Evolutionary conservation across 192 early-diverging fungal genomes (phyloP).

Genomic region (Coemansia sp.): DNA sequence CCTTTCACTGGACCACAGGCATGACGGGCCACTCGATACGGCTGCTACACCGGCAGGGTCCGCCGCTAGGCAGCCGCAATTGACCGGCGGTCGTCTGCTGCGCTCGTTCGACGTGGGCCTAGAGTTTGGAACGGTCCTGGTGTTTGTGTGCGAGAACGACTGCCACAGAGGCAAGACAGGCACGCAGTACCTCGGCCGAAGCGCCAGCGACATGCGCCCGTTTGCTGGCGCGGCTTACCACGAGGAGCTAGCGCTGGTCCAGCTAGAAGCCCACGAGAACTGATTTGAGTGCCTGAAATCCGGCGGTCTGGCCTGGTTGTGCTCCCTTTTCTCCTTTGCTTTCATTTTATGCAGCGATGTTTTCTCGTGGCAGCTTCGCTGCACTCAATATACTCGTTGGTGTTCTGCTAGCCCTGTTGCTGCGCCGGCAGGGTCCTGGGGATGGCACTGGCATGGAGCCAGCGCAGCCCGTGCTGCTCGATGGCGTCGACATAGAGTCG

Average conservation of each 20-base stretch:
- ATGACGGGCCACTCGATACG: constrained; percentile 1
- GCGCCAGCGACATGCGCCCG: constrained; percentile 6
- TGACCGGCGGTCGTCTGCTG: constrained; percentile 24
- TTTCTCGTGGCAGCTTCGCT: constrained; percentile 4
- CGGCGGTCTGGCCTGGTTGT: neutral
- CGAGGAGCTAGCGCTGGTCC: constrained; percentile 34
- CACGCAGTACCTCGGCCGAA: constrained; percentile 15
- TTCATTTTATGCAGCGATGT: neutral
- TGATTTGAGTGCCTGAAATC: no score
- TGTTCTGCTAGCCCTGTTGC: constrained; percentile 17
- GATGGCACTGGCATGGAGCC: neutral
- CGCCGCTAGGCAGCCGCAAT: neutral
- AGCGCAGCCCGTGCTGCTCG: neutral
- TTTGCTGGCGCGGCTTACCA: constrained; percentile 25
- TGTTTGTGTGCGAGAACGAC: constrained; percentile 73
- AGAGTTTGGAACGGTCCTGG: constrained; percentile 85
- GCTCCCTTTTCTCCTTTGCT: neutral
- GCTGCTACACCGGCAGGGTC: neutral
- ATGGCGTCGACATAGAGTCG: constrained; percentile 6
- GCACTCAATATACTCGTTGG: constrained; percentile 17
- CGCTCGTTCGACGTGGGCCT: constrained; percentile 63
- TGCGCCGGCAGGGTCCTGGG: no score
- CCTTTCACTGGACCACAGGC: constrained; percentile 57
- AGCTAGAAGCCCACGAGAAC: constrained; percentile 18
- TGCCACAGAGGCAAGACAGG: constrained; percentile 55